Conservation (phyloP, 1,139 yeast genomes). For the Lodderomyces margitis region DNA sequence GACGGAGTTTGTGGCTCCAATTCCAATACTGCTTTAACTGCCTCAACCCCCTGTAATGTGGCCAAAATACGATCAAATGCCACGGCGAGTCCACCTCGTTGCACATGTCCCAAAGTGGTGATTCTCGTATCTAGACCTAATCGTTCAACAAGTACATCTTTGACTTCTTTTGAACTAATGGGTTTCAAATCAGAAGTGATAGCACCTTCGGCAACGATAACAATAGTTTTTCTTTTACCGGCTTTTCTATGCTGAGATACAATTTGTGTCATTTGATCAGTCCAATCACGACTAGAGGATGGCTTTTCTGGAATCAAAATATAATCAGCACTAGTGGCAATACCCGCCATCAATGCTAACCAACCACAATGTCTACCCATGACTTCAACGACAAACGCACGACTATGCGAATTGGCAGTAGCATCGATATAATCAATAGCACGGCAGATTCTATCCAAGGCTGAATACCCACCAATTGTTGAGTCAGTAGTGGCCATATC, state of each 20-base stretch:
- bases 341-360: slow-evolving; percentile 82
- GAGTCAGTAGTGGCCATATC: slow-evolving; percentile 84
- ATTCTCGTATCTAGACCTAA: slow-evolving; percentile 76
- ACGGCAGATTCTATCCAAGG: slow-evolving; percentile 72
- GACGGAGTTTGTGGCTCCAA: slow-evolving; percentile 70
- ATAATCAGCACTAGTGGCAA: slow-evolving; percentile 78
- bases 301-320: slow-evolving; percentile 82
- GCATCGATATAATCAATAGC: slow-evolving; percentile 83
- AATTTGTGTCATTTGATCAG: slow-evolving; percentile 62
- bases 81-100: slow-evolving; percentile 84
- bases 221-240: slow-evolving; percentile 78
- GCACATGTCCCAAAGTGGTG: slow-evolving; percentile 80
- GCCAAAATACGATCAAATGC: slow-evolving; percentile 76
- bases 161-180: slow-evolving; percentile 64
- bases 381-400: slow-evolving; percentile 85
- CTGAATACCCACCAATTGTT: slow-evolving; percentile 78
- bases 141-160: slow-evolving; percentile 60
- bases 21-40: slow-evolving; percentile 73
- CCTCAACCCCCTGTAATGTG: slow-evolving; percentile 81
- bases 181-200: slow-evolving; percentile 64
- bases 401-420: slow-evolving; percentile 77
- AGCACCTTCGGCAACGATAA: slow-evolving; percentile 85
- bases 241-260: slow-evolving; percentile 63
- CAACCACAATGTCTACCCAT: slow-evolving; percentile 92
- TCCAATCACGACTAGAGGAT: slow-evolving; percentile 58